Evolutionary conservation across 2,329 filamentous ascomycete genomes (phyloP), one percentile per base, ranked within the genome.

Genomic region (Monosporascus cannonballus): DNA sequence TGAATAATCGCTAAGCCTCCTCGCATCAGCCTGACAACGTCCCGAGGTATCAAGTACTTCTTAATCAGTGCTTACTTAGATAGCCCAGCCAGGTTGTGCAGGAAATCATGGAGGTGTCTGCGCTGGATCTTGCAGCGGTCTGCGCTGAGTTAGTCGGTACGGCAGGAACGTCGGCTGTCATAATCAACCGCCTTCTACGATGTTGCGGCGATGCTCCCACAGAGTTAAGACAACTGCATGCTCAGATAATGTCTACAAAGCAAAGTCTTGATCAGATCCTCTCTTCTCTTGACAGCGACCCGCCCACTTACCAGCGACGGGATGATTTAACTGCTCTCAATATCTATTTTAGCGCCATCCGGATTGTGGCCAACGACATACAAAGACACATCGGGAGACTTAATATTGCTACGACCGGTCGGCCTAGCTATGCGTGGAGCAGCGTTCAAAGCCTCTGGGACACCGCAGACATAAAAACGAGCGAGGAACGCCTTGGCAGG

Each of bases 101-200:
- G 9, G 39, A 46, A 24, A 14, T 22, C 14, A 46, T 46, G 42
- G 42, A 46, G 8, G 42, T 46, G 20, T 46, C 42, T 15, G 42
- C 42, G 14, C 42, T 27, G 11, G 42, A 46, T 44, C 49, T 54
- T 22, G 52, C 52, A 18, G 52, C 52, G 4, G 41, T 50, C 42
- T 54, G 52, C 46, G 52, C 47, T 9, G 52, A 54, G 25, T 44
- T 54, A 3, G 41, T 51, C n/a, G 49, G 52, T 4, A 34, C 52
- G 4, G 20, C 46, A 8, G 47, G 52, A 11, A 48, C 52, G 3
- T 46, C 52, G 22, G 44, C 52, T 14, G 41, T 56, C 39, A 47
- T 50, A 17, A 27, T 56, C 17, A 56, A 56, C 27, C 54, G 50
- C 18, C 42, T 56, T 6, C 24, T 56, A 20, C 51, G 54, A 39